Evolutionary conservation across 768 basidiomycete genomes (phyloP), one percentile per base, ranked within the genome.

Genomic region (Mycena latifolia): DNA sequence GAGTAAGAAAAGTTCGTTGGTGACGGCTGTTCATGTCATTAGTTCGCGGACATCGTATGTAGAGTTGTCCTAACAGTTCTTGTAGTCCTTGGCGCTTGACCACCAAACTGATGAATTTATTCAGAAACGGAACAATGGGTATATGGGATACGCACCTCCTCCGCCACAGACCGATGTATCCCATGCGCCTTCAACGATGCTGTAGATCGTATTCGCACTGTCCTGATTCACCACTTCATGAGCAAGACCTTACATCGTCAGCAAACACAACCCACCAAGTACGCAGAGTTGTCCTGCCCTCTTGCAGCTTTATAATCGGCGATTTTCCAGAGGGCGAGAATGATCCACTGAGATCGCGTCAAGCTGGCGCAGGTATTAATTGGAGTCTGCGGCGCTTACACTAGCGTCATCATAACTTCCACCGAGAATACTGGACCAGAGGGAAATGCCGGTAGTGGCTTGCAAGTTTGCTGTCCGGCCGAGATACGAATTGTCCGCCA

Each of bases 251-350:
- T 28, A 35, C 7, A 22, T 11, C 11, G 31, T n/a, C n/a, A n/a
- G n/a, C n/a, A n/a, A 68, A 48, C 2, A 43, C 41, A 43, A 70
- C 76, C 69, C 63, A 79, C 76, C 28, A 77, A 47, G 69, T 76
- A 79, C 31, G 75, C 74, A 4, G 66, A 64, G 53, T 61, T 71
- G 55, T 73, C 79, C 71, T 74, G 67, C 22, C 84, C 84, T 51
- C 81, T 77, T n/a, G 75, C 75, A 31, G 66, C 70, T 64, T 84
- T 84, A 73, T 87, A 88, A 70, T 88, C 86, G 0, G 78, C 82
- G 8, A 88, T 84, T 73, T 86, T 88, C 87, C 85, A 87, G 7
- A 87, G 72, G 15, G 85, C 80, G 14, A 88, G 75, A 33, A 87
- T 83, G 28, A 87, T 76, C 87, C 87, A 88, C 85, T 87, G 29